Evolutionary conservation across 129 eudicot genomes (phyloP).

Genomic region (Escallonia herrerae): DNA sequence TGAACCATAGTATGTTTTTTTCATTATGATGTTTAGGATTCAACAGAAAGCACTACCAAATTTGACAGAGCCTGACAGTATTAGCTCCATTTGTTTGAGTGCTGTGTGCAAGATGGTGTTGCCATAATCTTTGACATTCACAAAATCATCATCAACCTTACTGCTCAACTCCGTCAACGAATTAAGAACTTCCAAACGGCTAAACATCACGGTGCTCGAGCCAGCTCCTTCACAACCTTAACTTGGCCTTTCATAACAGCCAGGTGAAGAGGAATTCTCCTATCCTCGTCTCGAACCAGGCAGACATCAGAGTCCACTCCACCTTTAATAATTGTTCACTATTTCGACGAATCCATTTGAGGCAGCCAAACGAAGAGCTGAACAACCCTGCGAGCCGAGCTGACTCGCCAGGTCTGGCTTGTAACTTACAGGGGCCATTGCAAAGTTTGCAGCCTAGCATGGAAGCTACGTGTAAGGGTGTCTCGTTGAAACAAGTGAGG

Average conservation of each 20-base stretch:
- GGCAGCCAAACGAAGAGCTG: constrained; percentile 28
- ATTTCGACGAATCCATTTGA: constrained; percentile 14
- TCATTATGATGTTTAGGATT: no score
- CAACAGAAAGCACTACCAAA: no score
- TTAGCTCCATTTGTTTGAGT: constrained; percentile 14
- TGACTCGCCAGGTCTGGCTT: background rate
- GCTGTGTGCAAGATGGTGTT: constrained; percentile 14
- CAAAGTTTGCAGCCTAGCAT: background rate
- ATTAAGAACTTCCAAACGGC: constrained; percentile 10
- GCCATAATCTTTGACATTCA: constrained; percentile 14
- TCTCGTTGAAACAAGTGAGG: background rate
- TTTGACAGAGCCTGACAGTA: no score
- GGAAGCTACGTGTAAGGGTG: background rate
- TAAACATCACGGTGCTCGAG: background rate
- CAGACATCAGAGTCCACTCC: background rate
- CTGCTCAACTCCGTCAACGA: background rate
- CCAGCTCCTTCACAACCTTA: constrained; percentile 8
- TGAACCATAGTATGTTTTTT: no score
- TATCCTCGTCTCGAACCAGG: constrained; percentile 4
- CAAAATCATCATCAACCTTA: no score
- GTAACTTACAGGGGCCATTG: background rate
- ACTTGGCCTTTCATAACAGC: constrained; percentile 18
- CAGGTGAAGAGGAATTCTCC: constrained; percentile 13
- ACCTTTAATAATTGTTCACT: background rate
- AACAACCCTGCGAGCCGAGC: background rate